phyloP scores from a whole-genome alignment of 148 eudicot genomes.

The Diospyros kaki region DNA sequence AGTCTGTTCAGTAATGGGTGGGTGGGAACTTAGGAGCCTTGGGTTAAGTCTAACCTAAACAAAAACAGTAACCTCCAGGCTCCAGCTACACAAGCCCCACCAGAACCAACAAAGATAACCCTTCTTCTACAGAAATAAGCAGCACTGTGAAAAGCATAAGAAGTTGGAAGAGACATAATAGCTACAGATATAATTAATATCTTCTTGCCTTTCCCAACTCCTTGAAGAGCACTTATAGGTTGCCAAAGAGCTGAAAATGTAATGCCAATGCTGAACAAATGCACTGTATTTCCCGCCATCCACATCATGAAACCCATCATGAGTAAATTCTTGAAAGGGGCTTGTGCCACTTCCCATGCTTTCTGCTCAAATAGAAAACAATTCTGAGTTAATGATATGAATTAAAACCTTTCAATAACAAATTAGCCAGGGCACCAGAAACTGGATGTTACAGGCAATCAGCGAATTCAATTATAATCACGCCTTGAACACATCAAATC shows the following conservation, averaged over 20 bases:
- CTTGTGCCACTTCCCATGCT: slow-evolving; percentile 99
- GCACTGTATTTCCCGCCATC: slow-evolving; percentile 99
- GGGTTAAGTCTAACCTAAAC: no score
- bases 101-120: no score
- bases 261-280: slow-evolving; percentile 94
- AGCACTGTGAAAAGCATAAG: no score
- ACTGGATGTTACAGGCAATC: no score
- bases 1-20: no score
- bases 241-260: slow-evolving; percentile 94
- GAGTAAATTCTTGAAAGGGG: slow-evolving; percentile 79
- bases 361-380: slow-evolving; percentile 41
- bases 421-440: no score
- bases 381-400: not conserved
- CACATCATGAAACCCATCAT: slow-evolving; percentile 99
- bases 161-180: not conserved
- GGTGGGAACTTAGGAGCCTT: no score
- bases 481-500: no score
- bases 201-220: slow-evolving; percentile 73
- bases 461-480: no score
- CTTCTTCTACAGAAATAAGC: no score
- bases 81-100: no score
- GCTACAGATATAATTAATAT: not conserved
- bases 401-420: not conserved
- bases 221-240: slow-evolving; percentile 94
- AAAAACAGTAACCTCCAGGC: no score